Percentiles rank a stretch among this genome's conserved stretches.
phyloP scores from a whole-genome alignment of 23 red algal genomes.

The Agarophyton chilense region DNA sequence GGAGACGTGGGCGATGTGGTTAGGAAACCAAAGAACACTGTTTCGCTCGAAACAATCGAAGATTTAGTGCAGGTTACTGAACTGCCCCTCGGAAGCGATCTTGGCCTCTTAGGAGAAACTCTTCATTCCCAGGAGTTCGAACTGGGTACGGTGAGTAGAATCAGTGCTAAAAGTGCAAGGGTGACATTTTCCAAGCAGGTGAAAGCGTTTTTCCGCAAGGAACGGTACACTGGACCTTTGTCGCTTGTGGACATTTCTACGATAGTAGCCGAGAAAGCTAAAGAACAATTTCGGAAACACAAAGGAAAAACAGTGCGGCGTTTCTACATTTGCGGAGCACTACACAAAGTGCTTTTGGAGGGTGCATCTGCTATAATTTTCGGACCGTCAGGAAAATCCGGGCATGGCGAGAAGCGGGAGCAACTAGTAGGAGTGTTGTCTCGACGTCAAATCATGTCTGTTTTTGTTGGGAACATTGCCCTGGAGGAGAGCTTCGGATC shows the following conservation, averaged over 20 bases:
- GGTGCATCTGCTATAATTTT: background rate
- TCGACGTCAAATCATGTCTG: slow-evolving; percentile 18
- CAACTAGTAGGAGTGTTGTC: slow-evolving; percentile 11
- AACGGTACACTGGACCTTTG: slow-evolving; percentile 9
- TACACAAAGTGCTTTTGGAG: slow-evolving; percentile 24
- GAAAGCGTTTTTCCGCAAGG: background rate
- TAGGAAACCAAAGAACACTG: background rate
- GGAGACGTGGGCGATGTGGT: background rate
- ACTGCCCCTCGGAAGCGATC: background rate
- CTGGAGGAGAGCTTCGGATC: slow-evolving; percentile 58
- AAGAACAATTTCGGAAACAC: slow-evolving; percentile 22
- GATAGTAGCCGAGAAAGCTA: slow-evolving; percentile 17
- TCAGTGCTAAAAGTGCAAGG: background rate
- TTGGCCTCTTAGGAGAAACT: slow-evolving; percentile 11
- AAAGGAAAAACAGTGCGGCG: slow-evolving; percentile 43
- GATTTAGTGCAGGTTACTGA: background rate
- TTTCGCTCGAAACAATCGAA: background rate
- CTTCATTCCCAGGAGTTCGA: slow-evolving; percentile 31
- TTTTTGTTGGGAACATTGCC: slow-evolving; percentile 33
- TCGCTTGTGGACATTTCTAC: background rate
- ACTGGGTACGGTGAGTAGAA: slow-evolving; percentile 35
- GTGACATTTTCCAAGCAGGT: slow-evolving; percentile 6
- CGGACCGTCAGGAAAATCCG: background rate
- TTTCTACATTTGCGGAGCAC: slow-evolving; percentile 24
- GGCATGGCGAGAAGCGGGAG: background rate